Evolutionary conservation across 129 eudicot genomes (phyloP).

Genomic region (Daucus carota): DNA sequence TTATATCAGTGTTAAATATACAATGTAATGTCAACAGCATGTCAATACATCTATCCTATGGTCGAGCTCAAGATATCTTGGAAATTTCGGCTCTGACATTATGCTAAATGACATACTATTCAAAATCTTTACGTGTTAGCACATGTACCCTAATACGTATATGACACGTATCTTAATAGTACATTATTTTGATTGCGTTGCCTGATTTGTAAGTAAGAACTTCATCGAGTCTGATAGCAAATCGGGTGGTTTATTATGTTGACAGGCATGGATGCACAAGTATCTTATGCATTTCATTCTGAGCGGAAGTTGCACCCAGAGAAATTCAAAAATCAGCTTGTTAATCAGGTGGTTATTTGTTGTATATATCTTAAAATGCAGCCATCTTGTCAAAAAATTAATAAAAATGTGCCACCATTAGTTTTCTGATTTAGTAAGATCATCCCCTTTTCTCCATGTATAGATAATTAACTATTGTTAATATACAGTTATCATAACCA

Average conservation of each 20-base stretch:
- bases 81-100: not conserved
- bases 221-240: not conserved
- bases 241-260: not conserved
- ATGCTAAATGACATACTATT: not conserved
- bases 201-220: not conserved
- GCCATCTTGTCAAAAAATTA: not conserved
- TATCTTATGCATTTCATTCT: constrained; percentile 90
- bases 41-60: not conserved
- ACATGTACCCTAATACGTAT: not conserved
- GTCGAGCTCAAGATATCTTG: not conserved
- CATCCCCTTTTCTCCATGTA: not conserved
- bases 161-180: not conserved
- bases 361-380: constrained; percentile 12
- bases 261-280: constrained; percentile 98
- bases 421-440: not conserved
- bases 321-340: constrained; percentile 78
- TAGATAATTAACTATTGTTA: not conserved
- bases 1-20: not conserved
- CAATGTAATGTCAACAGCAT: not conserved
- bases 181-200: not conserved
- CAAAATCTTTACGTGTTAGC: not conserved
- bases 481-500: not conserved
- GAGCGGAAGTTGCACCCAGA: constrained; percentile 88
- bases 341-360: constrained; percentile 59
- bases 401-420: not conserved